Base-by-base conservation (phyloP, 192 early-diverging fungal species). In the Rhizophagus sp. region DNA sequence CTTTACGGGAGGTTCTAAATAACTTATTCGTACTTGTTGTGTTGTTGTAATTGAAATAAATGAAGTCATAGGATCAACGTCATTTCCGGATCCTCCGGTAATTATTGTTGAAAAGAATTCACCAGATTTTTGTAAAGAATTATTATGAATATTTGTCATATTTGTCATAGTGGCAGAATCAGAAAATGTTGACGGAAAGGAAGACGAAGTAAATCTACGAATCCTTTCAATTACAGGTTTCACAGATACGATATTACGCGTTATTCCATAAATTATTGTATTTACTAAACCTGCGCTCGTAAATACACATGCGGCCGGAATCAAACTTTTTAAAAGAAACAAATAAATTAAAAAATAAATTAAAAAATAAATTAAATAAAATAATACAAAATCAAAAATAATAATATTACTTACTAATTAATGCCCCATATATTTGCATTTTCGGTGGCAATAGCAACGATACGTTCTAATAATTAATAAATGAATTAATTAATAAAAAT, bases 211-310 rank as follows among this genome's bases (percentile, higher is more conserved):
- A n/a, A 34, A n/a, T 39, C 36, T 19, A 10, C 8, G 15, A 70
- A 74, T 3, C 61, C 22, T 74, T 3, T 3, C 25, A 1, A 13
- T 4, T 9, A 74, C 25, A 30, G 62, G 24, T 52, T 69, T 44
- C 6, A 78, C 12, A 0, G 77, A 78, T 27, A 78, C 66, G 34
- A 78, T 13, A 33, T 78, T 78, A n/a, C 77, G 63, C 19, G 77
- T 78, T 33, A 78, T 47, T 17, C 77, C 64, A 25, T 78, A 78
- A 57, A 78, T 78, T n/a, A 78, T 34, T 2, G 36, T 19, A 15
- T 78, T 68, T n/a, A 27, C 66, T 5, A 68, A 65, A 4, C 77
- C 77, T 33, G 77, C 77, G 7, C 57, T 68, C 27, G 77, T 50
- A 36, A 78, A 52, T 17, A 67, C 49, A 30, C 77, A 69, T 1